Evolutionary conservation across 2,329 filamentous ascomycete species (phyloP), one percentile per base, ranked within the genome.

Genomic region (Alternaria triticina): DNA sequence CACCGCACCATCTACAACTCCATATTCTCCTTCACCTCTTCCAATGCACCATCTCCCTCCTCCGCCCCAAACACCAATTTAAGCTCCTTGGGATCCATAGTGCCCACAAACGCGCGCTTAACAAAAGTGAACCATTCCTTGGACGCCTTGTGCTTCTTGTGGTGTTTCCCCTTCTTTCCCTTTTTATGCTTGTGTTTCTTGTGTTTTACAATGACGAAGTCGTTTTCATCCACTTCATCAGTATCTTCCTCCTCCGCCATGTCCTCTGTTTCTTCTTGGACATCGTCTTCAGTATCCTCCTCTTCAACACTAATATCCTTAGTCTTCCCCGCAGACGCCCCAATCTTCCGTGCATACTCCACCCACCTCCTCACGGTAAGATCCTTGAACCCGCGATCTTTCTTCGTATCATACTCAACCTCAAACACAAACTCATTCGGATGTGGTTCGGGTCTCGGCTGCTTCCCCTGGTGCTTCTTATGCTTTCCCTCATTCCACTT

Each of bases 321-420:
- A 61, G 54, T 70, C 65, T 64, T 75, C 64, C 58, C 69, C 8
- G 70, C 70, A 30, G 81, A 82, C 56, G 87, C 82, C 2, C 91
- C 92, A 74, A 98, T 96, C 58, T 90, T 86, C 66, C 90, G 88
- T 11, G 96, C 96, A 51, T 98, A 85, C 64, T 91, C 86, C 47
- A 98, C 83, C 76, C 91, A 91, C 76, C 89, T 96, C 66, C 88
- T 86, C 56, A 97, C 91, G 0, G 95, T 98, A 78, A 99, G 82
- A 79, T 98, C 95, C 64, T 88, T 86, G 77, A 94, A 97, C 1
- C 90, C 79, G 61, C 88, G 81, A 77, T 98, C 94, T 22, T 89
- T 86, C 59, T 88, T 90, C 0, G 94, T 98, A 77, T 90, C 89
- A 78, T 99, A 99, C 78, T 97, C 93, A 52, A 97, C 84, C 75